Evolutionary conservation across 768 basidiomycete genomes (phyloP).

Genomic region (Hebeloma cylindrosporum): DNA sequence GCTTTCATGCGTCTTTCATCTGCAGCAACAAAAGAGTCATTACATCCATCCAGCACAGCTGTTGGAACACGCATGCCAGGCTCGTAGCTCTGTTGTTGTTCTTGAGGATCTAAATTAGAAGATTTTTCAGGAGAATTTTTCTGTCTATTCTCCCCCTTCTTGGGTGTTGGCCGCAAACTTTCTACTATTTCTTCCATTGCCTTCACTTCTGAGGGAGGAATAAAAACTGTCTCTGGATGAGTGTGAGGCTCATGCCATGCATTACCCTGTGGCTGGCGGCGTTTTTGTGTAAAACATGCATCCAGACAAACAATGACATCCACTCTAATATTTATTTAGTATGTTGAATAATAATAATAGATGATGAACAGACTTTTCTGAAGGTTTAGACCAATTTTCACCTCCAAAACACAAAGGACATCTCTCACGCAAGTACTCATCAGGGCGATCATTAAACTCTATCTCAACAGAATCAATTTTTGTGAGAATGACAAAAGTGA

Average conservation of each 20-base stretch:
- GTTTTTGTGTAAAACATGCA: conserved; percentile 36
- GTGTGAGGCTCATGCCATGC: conserved; percentile 16
- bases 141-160: too few relatives aligned
- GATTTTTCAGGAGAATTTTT: not conserved
- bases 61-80: conserved; percentile 24
- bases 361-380: conserved; percentile 9
- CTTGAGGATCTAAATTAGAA: not conserved
- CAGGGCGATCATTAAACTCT: conserved; percentile 10
- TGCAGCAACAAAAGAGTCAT: conserved; percentile 31
- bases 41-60: conserved; percentile 33
- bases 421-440: conserved; percentile 19
- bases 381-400: conserved; percentile 4
- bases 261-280: conserved; percentile 10
- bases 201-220: conserved; percentile 19
- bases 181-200: conserved; percentile 21
- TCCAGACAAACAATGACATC: conserved; percentile 34
- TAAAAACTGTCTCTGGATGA: conserved; percentile 23
- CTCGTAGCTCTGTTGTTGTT: conserved; percentile 17
- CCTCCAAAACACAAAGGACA: conserved; percentile 32
- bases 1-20: conserved; percentile 27
- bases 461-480: not conserved
- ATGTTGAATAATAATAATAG: not conserved
- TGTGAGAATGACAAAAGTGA: too few relatives aligned
- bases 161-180: conserved; percentile 8
- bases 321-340: conserved; percentile 9